Percentiles rank a stretch among this genome's conserved stretches.
Conservation (phyloP, 164 flowering plant genomes). For the Aristolochia fimbriata region DNA sequence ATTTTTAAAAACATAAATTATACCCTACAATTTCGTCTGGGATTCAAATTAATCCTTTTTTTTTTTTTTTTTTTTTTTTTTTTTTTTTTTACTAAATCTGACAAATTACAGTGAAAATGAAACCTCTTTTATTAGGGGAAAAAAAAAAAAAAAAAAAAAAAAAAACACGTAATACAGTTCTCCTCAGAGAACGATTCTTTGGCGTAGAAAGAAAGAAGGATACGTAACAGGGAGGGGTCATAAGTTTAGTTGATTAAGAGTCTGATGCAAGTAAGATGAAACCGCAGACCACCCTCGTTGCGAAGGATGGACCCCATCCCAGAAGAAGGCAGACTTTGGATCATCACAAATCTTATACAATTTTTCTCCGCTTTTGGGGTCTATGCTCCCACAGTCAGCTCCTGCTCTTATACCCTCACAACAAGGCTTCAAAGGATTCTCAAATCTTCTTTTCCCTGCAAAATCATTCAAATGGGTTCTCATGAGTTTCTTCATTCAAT, state of each 20-base stretch:
- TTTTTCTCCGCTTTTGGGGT: constrained; percentile 1
- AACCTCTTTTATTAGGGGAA: background rate
- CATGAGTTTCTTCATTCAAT: too few relatives aligned
- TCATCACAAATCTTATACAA: constrained; percentile 7
- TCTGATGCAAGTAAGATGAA: background rate
- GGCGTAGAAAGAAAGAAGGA: too few relatives aligned
- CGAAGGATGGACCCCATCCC: constrained; percentile 14
- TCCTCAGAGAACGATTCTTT: background rate
- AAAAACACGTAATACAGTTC: background rate
- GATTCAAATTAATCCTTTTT: too few relatives aligned
- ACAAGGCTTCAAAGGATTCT: constrained; percentile 15
- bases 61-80: too few relatives aligned
- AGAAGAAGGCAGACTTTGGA: constrained; percentile 11
- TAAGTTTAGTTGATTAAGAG: constrained; percentile 1
- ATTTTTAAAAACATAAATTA: too few relatives aligned
- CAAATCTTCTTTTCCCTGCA: constrained; percentile 7
- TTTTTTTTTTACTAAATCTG: background rate
- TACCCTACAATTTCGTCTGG: too few relatives aligned
- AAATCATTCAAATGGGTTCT: background rate
- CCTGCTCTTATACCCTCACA: constrained; percentile 6
- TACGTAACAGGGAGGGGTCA: background rate
- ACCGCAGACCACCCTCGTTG: constrained; percentile 13
- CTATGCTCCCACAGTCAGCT: constrained; percentile 8
- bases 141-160: background rate
- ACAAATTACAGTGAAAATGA: background rate